phyloP scores from a whole-genome alignment of 2,329 filamentous ascomycete genomes.

The Metarhizium album region DNA sequence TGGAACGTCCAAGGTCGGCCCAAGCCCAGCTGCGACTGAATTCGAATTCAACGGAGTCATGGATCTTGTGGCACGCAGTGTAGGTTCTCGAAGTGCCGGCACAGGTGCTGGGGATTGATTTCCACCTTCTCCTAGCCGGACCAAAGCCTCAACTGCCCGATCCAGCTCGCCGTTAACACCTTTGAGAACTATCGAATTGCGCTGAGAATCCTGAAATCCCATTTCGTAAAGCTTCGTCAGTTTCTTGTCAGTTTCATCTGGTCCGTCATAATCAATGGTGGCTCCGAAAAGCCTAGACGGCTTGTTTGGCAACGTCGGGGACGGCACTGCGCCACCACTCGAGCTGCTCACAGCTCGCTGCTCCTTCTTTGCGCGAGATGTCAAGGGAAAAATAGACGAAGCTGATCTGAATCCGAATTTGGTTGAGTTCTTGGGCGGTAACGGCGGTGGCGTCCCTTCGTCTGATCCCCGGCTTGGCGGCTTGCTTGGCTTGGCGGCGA shows the following conservation, averaged over 20 bases:
- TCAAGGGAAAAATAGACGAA: conserved; percentile 58
- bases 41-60: conserved; percentile 41
- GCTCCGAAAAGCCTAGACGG: conserved; percentile 60
- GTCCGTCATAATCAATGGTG: conserved; percentile 43
- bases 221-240: conserved; percentile 71
- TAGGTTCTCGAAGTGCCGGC: conserved; percentile 33
- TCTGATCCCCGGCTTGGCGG: conserved; percentile 40
- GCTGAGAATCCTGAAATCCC: conserved; percentile 78
- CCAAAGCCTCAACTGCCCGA: conserved; percentile 72
- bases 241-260: conserved; percentile 62
- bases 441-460: conserved; percentile 46
- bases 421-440: conserved; percentile 55
- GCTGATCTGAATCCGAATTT: conserved; percentile 46
- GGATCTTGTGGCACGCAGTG: conserved; percentile 37
- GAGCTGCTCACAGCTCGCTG: conserved; percentile 21
- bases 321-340: conserved; percentile 13
- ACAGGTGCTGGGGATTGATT: conserved; percentile 28
- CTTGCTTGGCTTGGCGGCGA: conserved; percentile 25
- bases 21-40: conserved; percentile 17
- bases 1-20: conserved; percentile 22
- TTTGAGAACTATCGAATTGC: conserved; percentile 72
- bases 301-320: conserved; percentile 44
- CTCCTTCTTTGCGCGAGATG: conserved; percentile 49
- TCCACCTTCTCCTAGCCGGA: conserved; percentile 66
- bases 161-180: conserved; percentile 78